Evolutionary conservation across 495 filamentous ascomycete genomes (phyloP), one percentile per base, ranked within the genome.

Genomic region (Xylaria bambusicola): DNA sequence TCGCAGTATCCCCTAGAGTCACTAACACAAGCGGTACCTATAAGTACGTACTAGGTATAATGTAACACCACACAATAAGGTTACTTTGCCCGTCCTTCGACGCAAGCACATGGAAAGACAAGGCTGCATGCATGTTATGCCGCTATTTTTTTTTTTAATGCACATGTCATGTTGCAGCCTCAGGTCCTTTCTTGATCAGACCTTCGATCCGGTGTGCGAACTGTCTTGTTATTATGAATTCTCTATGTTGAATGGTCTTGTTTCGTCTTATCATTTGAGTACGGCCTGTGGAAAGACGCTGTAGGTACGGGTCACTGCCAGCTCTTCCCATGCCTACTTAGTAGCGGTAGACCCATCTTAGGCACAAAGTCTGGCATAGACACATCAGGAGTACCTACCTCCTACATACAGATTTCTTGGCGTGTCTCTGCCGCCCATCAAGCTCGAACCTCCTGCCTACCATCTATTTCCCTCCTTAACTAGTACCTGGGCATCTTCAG

Each of bases 291-390:
- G n/a, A n/a, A n/a, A n/a, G n/a, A n/a, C n/a, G n/a, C n/a, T n/a
- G n/a, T n/a, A n/a, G n/a, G n/a, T n/a, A n/a, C n/a, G n/a, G 29
- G 29, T 5, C 29, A 5, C 29, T 33, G 29, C 29, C 29, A 33
- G 29, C n/a, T n/a, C n/a, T n/a, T n/a, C n/a, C n/a, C n/a, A n/a
- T n/a, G n/a, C n/a, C n/a, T n/a, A n/a, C n/a, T n/a, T n/a, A n/a
- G n/a, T n/a, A n/a, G n/a, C 31, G 31, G 31, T 33, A 38, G 36
- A 52, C 57, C 57, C 49, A 53, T 53, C 57, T 60, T 60, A 60
- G 57, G 57, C 57, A 60, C 49, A 26, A 60, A 53, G 40, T 42
- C 20, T 33, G 29, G 36, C 48, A 24, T 33, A 7, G 44, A 36
- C 56, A 29, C 27, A 38, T 35, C n/a, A n/a, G n/a, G n/a, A n/a